A percentile compares a stretch with the other conserved stretches of the same genome.
Evolutionary conservation across 1,139 yeast species (phyloP).

Genomic region (Hemisphaericaspora xylanilytica): DNA sequence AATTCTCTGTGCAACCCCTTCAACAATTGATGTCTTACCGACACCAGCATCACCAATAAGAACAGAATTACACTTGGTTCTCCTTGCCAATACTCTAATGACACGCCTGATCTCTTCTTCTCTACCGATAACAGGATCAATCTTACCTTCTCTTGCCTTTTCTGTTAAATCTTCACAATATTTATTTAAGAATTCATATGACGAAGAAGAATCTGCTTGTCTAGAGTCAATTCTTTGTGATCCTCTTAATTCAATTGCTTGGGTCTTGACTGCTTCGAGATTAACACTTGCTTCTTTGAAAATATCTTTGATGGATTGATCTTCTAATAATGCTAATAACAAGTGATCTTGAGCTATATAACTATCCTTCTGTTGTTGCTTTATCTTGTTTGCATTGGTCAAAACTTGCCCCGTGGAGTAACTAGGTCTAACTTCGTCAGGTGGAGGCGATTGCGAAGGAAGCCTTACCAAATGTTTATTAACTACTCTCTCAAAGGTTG

Average conservation of each 20-base stretch:
- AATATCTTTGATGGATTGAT: constrained; percentile 64
- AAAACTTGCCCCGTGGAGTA: constrained; percentile 70
- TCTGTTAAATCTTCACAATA: constrained; percentile 93
- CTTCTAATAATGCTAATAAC: constrained; percentile 80
- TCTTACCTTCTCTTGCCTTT: constrained; percentile 87
- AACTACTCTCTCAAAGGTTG: constrained; percentile 70
- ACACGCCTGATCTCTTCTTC: constrained; percentile 97
- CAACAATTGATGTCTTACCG: constrained; percentile 97
- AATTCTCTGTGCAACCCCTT: constrained; percentile 97
- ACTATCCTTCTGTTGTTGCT: constrained; percentile 84
- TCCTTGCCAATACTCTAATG: constrained; percentile 88
- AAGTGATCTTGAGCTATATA: constrained; percentile 95
- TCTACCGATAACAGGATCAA: constrained; percentile 98
- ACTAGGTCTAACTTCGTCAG: constrained; percentile 67
- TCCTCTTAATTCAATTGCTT: constrained; percentile 85
- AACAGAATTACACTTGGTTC: constrained; percentile 95
- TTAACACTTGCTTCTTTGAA: constrained; percentile 73
- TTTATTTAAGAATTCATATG: constrained; percentile 79
- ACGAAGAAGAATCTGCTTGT: constrained; percentile 85
- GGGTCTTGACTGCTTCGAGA: constrained; percentile 70
- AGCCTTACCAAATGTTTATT: constrained; percentile 78
- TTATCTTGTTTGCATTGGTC: constrained; percentile 68
- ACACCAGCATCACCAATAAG: constrained; percentile 99
- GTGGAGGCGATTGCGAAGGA: constrained; percentile 89
- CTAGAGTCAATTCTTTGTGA: constrained; percentile 89